Percentiles rank a stretch among this genome's conserved stretches.
Conservation (phyloP, 2,329 filamentous ascomycete genomes). For the Phialophora verrucosa region DNA sequence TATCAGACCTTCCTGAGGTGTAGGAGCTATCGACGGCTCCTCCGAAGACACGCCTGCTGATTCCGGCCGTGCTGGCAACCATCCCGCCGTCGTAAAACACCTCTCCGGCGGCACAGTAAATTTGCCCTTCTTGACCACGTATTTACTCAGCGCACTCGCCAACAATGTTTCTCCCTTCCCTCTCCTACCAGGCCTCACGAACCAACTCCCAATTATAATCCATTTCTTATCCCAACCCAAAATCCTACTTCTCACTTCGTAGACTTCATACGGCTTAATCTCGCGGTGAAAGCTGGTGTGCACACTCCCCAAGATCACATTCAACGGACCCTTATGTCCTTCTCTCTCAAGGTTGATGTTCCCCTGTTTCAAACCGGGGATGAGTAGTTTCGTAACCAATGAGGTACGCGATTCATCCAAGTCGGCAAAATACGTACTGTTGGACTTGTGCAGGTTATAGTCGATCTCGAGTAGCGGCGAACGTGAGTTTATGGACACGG, state of each 20-base stretch:
- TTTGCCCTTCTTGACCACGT: slow-evolving; percentile 80
- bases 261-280: slow-evolving; percentile 70
- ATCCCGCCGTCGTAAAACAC: slow-evolving; percentile 70
- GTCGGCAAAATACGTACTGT: slow-evolving; percentile 63
- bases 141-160: slow-evolving; percentile 76
- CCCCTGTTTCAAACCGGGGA: slow-evolving; percentile 60
- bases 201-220: slow-evolving; percentile 77
- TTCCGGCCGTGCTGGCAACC: slow-evolving; percentile 75
- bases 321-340: slow-evolving; percentile 54
- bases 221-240: slow-evolving; percentile 81
- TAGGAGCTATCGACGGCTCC: slow-evolving; percentile 16
- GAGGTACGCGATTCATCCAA: slow-evolving; percentile 76
- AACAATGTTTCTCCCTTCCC: slow-evolving; percentile 63
- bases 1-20: slow-evolving; percentile 28
- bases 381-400: slow-evolving; percentile 72
- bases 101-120: slow-evolving; percentile 84
- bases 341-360: slow-evolving; percentile 57
- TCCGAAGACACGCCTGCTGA: slow-evolving; percentile 19
- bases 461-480: slow-evolving; percentile 79
- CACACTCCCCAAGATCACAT: slow-evolving; percentile 73
- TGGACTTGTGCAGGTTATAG: slow-evolving; percentile 73
- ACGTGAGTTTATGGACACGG: slow-evolving; percentile 69
- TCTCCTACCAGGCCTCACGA: slow-evolving; percentile 57
- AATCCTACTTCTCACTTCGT: slow-evolving; percentile 75
- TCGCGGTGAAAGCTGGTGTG: slow-evolving; percentile 75